Evolutionary conservation across 1,284 basidiomycete species (phyloP), one percentile per base, ranked within the genome.

Genomic region (Coniophora puteana): DNA sequence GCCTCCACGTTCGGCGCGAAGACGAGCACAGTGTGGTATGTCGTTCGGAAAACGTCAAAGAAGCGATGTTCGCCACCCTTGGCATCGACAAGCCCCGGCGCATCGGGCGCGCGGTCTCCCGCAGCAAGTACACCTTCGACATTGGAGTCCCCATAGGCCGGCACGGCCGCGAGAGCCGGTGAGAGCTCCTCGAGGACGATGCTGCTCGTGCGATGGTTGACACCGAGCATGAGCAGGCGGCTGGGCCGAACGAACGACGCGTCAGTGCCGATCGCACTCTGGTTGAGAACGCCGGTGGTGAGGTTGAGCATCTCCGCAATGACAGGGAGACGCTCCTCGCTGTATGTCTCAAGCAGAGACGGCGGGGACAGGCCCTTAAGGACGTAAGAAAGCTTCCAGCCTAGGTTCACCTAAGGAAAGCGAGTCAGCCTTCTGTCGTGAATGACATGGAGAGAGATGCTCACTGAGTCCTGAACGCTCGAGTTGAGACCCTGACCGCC

Each of bases 401-500:
- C 42, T 6, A 50, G 41, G 14, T 50, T 50, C 30, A 46, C 37
- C 41, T 50, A 22, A 13, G 16, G 29, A 20, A 29, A n/a, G n/a
- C n/a, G n/a, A n/a, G n/a, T 16, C n/a, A n/a, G n/a, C n/a, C n/a
- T n/a, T 18, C 27, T 12, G 20, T 24, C 17, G 38, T 17, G 6
- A 12, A 28, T 12, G 17, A 27, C 12, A 18, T 7, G 18, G 11
- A 34, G 10, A 8, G 32, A 11, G 16, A 13, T 7, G 26, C 43
- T 34, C 13, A 50, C 48, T 8, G 48, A 31, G 30, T 50, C 56
- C 41, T 59, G 56, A 10, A 57, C 40, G 22, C 53, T 30, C 17
- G 48, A 50, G 29, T 53, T 54, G 6, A 50, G 38, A 4, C 49
- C 37, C 23, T 43, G 55, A 6, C 49, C 59, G 31, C 55, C 58